Evolutionary conservation across 257 asterid species (phyloP), one percentile per base, ranked within the genome.

Genomic region (Salvia miltiorrhiza): DNA sequence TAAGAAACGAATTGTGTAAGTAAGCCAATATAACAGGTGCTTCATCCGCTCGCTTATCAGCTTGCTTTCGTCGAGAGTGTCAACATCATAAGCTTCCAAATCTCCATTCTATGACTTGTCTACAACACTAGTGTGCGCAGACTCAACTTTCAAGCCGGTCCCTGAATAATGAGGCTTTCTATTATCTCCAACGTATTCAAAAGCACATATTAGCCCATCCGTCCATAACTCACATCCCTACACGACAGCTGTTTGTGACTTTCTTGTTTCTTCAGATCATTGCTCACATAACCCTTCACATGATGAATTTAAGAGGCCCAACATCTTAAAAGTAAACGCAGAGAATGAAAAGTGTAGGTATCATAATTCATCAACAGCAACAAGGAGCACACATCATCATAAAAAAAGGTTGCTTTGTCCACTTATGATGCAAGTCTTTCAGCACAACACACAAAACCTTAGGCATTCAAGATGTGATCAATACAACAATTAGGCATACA

Each of bases 21-120:
- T 30, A 30, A 30, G 35, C 35, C 17, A 19, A 7, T 83, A 83
- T 4, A 80, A 75, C 57, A 83, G 83, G 41, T 83, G 88, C 67
- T 77, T 83, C 88, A 80, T 83, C 26, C 83, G 77, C 45, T 77
- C 88, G 66, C 88, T 80, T 20, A 83, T 83, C 69, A 83, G 76
- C 68, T 66, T 75, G 64, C 85, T 80, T 70, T 83, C 88, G 32
- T 83, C 66, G 32, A 13, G 60, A 52, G 58, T 28, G 32, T 77
- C 76, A 13, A 24, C 26, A n/a, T 63, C 73, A 3, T 35, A 19
- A 44, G 71, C 53, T 67, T 43, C 79, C n/a, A 41, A 64, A 9
- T 78, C 72, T 54, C 20, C 76, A 44, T 41, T 59, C 58, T 49
- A 67, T 40, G 33, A 40, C 26, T 60, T 47, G 40, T 64, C 78